Evolutionary conservation across 169 alveolate species (phyloP), one percentile per base, ranked within the genome.

Genomic region (Eimeria zaria): DNA sequence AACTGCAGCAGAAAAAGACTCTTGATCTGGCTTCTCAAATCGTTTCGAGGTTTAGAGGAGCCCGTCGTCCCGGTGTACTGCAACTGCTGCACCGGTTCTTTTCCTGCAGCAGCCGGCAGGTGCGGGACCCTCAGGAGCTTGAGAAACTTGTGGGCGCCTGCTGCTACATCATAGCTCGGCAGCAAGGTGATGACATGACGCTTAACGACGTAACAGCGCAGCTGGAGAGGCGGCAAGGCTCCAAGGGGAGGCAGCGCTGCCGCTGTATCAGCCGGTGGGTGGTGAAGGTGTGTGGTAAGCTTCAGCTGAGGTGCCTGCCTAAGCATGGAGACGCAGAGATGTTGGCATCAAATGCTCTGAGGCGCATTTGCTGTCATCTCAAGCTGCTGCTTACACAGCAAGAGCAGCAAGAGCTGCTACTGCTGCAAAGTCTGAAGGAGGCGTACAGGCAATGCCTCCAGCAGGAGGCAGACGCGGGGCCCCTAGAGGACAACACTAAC

Each of bases 81-180:
- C 95, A 73, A 44, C 81, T 90, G 73, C 51, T 90, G 71, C 95
- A 73, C 78, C 95, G 95, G 27, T 90, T 69, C 64, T 73, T 90
- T 55, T 58, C 88, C 18, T 76, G 76, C 64, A 90, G 95, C 89
- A 69, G 87, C 51, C 88, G 89, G 41, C 95, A 90, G 51, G 89
- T 90, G 36, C 88, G 95, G 62, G 95, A 90, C 46, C 88, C 95
- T 24, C 87, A 51, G 78, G 83, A 58, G n/a, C 95, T 90, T 27
- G 95, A 90, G 89, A 69, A 78, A 33, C 87, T 90, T 51, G 95
- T 74, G 76, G 95, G 88, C 9, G 95, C 95, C 20, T 90, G 95
- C 78, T 90, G 95, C 95, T 90, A 90, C 95, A 90, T 90, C 60
- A 64, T 60, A 18, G 83, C 95, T 0, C 60, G 95, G 80, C 95